Base-by-base conservation (phyloP, 2,329 filamentous ascomycete genomes). In the Sporothrix sp. region DNA sequence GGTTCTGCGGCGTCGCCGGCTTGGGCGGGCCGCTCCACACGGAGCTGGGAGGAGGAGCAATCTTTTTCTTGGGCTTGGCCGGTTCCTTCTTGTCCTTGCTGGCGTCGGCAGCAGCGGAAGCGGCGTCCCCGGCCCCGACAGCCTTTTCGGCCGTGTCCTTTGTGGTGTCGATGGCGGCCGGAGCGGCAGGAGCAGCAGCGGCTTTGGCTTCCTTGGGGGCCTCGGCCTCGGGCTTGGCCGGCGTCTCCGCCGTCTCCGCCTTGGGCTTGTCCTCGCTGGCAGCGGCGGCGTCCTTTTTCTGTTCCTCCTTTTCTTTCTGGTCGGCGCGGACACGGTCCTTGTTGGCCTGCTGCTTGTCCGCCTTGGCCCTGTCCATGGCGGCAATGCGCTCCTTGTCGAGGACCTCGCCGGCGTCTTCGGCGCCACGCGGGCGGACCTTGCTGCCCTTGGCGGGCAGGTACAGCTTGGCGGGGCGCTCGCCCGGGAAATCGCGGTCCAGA, bases 371-470 rank as follows among this genome's bases (percentile, higher is more conserved):
- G 38, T 50, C 48, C 20, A 39, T 20, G 13, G 36, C 36, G 5
- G 37, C 32, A 45, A 51, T 51, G 10, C 37, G 23, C 14, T 50
- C 47, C 53, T 58, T 57, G 45, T 51, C 40, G 10, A 51, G 39
- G 14, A 53, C 20, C 30, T 50, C 33, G 25, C 43, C 48, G 30
- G 59, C 58, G 9, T 56, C 62, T 18, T 58, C 46, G 25, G 55
- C 71, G 40, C 69, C 65, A 13, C 43, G 47, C 7, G 58, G 53
- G 14, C 50, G 51, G 11, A 33, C 66, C 39, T 71, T 78, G 11
- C 76, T 87, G 54, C 86, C 86, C 20, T 82, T 75, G 59, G 83
- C 74, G 21, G 91, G 91, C 35, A 95, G 71, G 54, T 78, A 74
- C 10, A 87, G 65, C 32, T 73, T 73, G 57, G 74, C 72, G 21